Evolutionary conservation across 495 filamentous ascomycete genomes (phyloP).

Genomic region (Aspergillus haitiensis): DNA sequence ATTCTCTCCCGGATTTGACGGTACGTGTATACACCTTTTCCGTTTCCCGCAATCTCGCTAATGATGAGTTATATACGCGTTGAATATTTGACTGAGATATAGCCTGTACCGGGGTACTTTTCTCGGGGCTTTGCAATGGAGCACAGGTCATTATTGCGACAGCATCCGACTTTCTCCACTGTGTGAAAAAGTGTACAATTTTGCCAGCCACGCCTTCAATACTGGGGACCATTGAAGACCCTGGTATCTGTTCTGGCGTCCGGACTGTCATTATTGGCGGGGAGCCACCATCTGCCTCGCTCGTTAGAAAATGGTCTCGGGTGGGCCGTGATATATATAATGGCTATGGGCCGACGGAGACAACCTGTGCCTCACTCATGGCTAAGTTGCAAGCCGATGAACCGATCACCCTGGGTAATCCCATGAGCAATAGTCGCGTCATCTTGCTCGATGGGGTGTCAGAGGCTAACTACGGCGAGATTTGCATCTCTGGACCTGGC

Average conservation of each 20-base stretch:
- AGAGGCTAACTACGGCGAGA: not conserved
- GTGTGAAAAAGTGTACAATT: not conserved
- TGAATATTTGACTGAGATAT: no score
- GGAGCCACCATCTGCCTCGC: not conserved
- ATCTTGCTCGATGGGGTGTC: not conserved
- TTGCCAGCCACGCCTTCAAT: not conserved
- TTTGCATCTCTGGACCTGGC: not conserved
- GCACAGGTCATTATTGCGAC: not conserved
- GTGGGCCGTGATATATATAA: not conserved
- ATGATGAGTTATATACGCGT: no score
- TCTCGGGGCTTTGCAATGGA: not conserved
- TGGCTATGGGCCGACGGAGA: not conserved
- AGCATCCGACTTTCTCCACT: not conserved
- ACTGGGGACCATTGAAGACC: not conserved
- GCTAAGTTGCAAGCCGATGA: not conserved
- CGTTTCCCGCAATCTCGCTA: no score
- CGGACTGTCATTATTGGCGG: not conserved
- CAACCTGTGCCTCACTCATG: not conserved
- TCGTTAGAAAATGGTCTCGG: not conserved
- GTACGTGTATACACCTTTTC: not conserved
- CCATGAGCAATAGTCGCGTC: not conserved
- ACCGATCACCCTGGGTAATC: not conserved
- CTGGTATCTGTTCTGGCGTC: not conserved
- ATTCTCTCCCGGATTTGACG: not conserved
- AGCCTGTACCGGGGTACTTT: not conserved